Base-by-base conservation (phyloP, 495 filamentous ascomycete genomes). In the Tetracladium setigerum region DNA sequence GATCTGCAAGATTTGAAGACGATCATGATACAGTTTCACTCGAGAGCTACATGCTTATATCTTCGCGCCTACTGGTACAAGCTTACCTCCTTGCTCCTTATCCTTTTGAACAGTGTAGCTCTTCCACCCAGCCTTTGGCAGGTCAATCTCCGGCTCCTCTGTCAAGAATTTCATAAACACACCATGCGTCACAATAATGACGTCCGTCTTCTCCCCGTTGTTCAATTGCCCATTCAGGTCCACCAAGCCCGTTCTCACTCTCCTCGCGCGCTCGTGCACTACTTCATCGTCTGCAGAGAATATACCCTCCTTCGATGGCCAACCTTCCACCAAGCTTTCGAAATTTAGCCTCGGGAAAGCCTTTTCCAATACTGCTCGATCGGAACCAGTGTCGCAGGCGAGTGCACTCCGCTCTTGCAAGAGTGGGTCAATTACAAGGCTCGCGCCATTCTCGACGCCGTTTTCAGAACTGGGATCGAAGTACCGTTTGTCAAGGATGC, bases 371-470 rank as follows among this genome's bases (percentile, higher is more conserved):
- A 17, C 46, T 1, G 40, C 41, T 7, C 54, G 32, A 5, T 55
- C 47, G 8, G 59, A 64, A 4, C 62, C 63, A 14, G 62, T 65
- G 52, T 69, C 67, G 55, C 65, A 68, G 10, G 65, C 63, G 15
- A 64, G 38, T 12, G 41, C 57, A 52, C 65, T 66, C 33, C 63
- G 58, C 33, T 69, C 67, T 41, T 69, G 67, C 31, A 63, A 50
- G 30, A 53, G 39, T 0, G 52, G 52, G 15, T 61, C 58, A 10
- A 63, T 46, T n/a, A 61, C 18, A 14, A 63, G 37, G 4, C 37
- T 38, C n/a, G 34, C 52, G 1, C 13, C 34, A 3, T 27, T 43
- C 41, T 38, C 14, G 14, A 38, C 14, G 15, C 36, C 36, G 7
- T 9, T 10, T 9, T 16, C 36, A 15, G 36, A 38, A 16, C 14